These are phyloP conservation scores for Camellia japonica DNA, from an alignment of 148 eudicot species.

Conservation along the genomic window DNA sequence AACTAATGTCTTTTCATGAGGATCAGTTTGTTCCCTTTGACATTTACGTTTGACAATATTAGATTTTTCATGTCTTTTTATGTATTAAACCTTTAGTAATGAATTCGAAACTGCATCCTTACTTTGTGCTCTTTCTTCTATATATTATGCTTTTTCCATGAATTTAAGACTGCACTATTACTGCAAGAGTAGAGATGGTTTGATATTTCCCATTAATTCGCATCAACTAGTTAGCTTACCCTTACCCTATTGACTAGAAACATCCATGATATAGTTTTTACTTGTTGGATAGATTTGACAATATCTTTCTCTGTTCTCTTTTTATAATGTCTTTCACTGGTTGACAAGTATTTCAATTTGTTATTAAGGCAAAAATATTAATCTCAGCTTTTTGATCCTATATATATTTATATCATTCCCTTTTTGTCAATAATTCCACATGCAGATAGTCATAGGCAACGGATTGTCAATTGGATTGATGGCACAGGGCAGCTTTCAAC, in stretches of 20 bases:
- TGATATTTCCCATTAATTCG: too few species aligned
- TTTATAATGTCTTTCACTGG: not conserved
- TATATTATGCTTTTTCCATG: not conserved
- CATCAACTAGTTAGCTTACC: too few species aligned
- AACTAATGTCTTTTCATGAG: not conserved
- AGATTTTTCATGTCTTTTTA: not conserved
- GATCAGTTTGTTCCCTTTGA: not conserved
- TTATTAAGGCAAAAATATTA: not conserved
- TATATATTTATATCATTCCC: not conserved
- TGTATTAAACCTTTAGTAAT: not conserved
- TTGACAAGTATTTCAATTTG: not conserved
- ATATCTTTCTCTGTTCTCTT: not conserved
- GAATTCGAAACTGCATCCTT: not conserved
- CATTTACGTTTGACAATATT: not conserved
- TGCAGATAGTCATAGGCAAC: constrained; percentile 93
- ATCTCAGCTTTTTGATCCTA: not conserved
- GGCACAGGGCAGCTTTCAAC: constrained; percentile 74
- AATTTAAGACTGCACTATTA: not conserved
- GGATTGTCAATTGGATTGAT: constrained; percentile 89
- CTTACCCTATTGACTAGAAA: not conserved
- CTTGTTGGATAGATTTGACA: not conserved
- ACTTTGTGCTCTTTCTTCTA: not conserved
- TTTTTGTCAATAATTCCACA: not conserved
- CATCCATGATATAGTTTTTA: not conserved
- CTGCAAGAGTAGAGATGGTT: not conserved